phyloP scores from a whole-genome alignment of 2,329 filamentous ascomycete genomes.

The Aaosphaeria pasadenensis region DNA sequence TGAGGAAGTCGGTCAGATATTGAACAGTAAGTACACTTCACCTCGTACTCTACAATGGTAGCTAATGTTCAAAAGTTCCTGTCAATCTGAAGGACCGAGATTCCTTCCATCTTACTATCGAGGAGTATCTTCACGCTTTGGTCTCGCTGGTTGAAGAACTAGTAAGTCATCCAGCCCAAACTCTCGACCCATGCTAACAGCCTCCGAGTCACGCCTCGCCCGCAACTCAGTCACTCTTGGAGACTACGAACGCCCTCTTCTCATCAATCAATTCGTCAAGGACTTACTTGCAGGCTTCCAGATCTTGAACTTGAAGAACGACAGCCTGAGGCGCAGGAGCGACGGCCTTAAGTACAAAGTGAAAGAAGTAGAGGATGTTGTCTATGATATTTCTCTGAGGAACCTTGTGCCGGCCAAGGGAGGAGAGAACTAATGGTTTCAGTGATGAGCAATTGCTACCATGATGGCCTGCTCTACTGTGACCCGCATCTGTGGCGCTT shows the following conservation, averaged over 20 bases:
- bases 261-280: constrained; percentile 90
- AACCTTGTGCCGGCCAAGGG: constrained; percentile 60
- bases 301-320: constrained; percentile 96
- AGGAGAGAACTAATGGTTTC: background rate
- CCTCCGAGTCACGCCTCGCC: constrained; percentile 68
- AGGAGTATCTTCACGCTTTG: constrained; percentile 90
- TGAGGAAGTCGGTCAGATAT: constrained; percentile 77
- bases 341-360: constrained; percentile 97
- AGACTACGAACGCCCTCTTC: constrained; percentile 79
- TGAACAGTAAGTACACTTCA: constrained; percentile 58
- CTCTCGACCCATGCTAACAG: constrained; percentile 4
- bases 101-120: constrained; percentile 91
- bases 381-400: constrained; percentile 88
- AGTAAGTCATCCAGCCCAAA: constrained; percentile 37
- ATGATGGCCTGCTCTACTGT: too few relatives aligned
- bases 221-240: constrained; percentile 93
- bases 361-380: constrained; percentile 97
- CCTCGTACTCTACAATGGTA: background rate
- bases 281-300: constrained; percentile 95
- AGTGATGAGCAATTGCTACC: too few relatives aligned
- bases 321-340: constrained; percentile 78
- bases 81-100: constrained; percentile 88
- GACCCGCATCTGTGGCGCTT: too few relatives aligned
- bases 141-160: constrained; percentile 89
- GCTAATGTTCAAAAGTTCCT: constrained; percentile 59